Percentiles rank a stretch among this genome's conserved stretches.
phyloP scores from a whole-genome alignment of 75 land plant genomes.

The Gnetum montanum region DNA sequence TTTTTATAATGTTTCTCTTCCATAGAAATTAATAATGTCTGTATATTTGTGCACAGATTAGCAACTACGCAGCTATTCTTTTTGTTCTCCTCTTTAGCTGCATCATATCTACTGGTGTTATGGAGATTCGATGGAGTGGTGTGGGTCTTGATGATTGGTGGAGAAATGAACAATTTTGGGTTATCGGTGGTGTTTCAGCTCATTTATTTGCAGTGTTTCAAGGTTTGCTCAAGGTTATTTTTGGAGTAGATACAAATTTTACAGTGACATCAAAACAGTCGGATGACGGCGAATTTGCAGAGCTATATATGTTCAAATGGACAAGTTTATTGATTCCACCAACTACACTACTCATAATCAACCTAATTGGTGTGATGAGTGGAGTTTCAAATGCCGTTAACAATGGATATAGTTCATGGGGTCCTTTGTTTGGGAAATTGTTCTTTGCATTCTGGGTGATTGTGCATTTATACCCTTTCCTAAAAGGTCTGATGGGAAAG shows the following conservation, averaged over 20 bases:
- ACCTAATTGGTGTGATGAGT: slow-evolving; percentile 55
- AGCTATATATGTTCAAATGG: slow-evolving; percentile 70
- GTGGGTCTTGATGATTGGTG: slow-evolving; percentile 80
- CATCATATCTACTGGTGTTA: slow-evolving; percentile 60
- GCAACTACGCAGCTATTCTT: slow-evolving; percentile 54
- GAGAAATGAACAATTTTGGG: slow-evolving; percentile 86
- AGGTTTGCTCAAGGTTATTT: slow-evolving; percentile 66
- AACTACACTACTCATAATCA: slow-evolving; percentile 49
- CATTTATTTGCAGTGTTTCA: slow-evolving; percentile 78
- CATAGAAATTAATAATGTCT: neutral
- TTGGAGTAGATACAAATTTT: slow-evolving; percentile 74
- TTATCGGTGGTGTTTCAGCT: slow-evolving; percentile 74
- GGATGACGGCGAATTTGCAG: slow-evolving; percentile 64
- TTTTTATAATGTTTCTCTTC: neutral
- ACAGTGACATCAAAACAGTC: slow-evolving; percentile 56
- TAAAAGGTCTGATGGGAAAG: slow-evolving; percentile 64
- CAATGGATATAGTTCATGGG: slow-evolving; percentile 71
- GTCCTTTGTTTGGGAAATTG: slow-evolving; percentile 65
- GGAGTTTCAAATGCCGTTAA: slow-evolving; percentile 69
- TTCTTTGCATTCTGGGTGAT: slow-evolving; percentile 77
- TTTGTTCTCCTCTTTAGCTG: slow-evolving; percentile 63
- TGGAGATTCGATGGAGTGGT: slow-evolving; percentile 78
- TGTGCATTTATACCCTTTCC: slow-evolving; percentile 73
- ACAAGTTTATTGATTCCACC: slow-evolving; percentile 61
- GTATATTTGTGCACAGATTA: slow-evolving; percentile 63